Conservation (phyloP, 202 grass and related monocot species). For the Miscanthus sacchariflorus region DNA sequence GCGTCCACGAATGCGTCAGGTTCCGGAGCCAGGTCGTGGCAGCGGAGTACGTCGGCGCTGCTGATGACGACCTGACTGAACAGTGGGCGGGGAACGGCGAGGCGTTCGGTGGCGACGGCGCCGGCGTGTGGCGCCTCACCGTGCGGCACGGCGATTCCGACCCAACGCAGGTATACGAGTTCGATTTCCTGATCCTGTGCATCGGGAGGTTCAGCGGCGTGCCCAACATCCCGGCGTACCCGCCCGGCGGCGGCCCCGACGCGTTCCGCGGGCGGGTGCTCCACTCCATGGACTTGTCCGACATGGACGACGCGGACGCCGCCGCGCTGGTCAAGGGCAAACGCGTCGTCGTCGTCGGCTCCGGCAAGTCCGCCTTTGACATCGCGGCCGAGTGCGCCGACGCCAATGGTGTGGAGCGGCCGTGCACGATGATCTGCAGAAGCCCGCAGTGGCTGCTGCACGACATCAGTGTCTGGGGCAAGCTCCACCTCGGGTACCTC, state of each 20-base stretch:
- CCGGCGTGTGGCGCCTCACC: slow-evolving; percentile 60
- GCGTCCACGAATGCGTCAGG: slow-evolving; percentile 52
- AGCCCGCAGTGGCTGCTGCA: slow-evolving; percentile 68
- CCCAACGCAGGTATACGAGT: slow-evolving; percentile 35
- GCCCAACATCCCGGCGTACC: slow-evolving; percentile 67
- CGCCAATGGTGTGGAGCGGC: slow-evolving; percentile 61
- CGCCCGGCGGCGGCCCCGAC: slow-evolving; percentile 50
- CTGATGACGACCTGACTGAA: not conserved
- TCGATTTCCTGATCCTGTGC: slow-evolving; percentile 82
- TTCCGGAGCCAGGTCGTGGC: slow-evolving; percentile 52
- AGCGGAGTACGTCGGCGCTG: slow-evolving; percentile 48
- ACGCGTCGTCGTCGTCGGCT: slow-evolving; percentile 68
- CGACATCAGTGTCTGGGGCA: slow-evolving; percentile 48
- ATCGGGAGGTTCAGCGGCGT: slow-evolving; percentile 80
- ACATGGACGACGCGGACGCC: slow-evolving; percentile 60
- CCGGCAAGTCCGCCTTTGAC: slow-evolving; percentile 65
- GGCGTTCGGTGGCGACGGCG: slow-evolving; percentile 65
- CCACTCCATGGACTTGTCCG: slow-evolving; percentile 69
- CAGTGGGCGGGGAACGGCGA: slow-evolving; percentile 77
- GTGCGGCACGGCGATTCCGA: slow-evolving; percentile 49
- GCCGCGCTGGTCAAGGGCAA: slow-evolving; percentile 63
- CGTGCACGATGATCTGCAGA: slow-evolving; percentile 73
- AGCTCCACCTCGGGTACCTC: slow-evolving; percentile 52
- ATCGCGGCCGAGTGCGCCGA: slow-evolving; percentile 72
- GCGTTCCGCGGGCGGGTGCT: slow-evolving; percentile 61